phyloP scores from a whole-genome alignment of 2,329 filamentous ascomycete species.

The Trichoderma polysporum region DNA sequence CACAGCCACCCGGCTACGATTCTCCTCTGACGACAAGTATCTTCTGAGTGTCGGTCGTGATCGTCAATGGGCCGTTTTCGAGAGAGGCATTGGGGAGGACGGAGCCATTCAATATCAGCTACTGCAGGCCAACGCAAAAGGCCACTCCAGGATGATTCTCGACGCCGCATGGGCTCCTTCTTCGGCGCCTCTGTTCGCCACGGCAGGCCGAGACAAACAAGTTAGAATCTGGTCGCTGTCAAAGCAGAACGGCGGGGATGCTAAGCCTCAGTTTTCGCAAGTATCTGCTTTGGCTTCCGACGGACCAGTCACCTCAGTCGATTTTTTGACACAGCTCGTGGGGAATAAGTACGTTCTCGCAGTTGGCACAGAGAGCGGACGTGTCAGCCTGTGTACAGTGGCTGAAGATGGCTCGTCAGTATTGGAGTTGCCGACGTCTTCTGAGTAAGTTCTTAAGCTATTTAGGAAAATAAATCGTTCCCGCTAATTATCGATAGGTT shows the following conservation, averaged over 20 bases:
- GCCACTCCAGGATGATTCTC: slow-evolving; percentile 89
- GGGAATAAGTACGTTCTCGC: slow-evolving; percentile 46
- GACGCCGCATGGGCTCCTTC: slow-evolving; percentile 78
- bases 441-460: slow-evolving; percentile 39
- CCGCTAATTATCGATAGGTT: slow-evolving; percentile 29
- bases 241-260: slow-evolving; percentile 31
- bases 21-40: slow-evolving; percentile 70
- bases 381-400: slow-evolving; percentile 45
- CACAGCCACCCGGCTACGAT: slow-evolving; percentile 79
- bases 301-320: slow-evolving; percentile 68
- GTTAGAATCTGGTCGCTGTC: slow-evolving; percentile 66
- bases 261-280: slow-evolving; percentile 48
- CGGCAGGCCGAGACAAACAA: slow-evolving; percentile 84
- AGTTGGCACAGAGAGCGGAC: slow-evolving; percentile 57
- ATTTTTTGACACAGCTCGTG: slow-evolving; percentile 52
- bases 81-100: slow-evolving; percentile 43
- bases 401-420: slow-evolving; percentile 40
- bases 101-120: slow-evolving; percentile 52
- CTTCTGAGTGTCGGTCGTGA: slow-evolving; percentile 90
- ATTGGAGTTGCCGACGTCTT: slow-evolving; percentile 35
- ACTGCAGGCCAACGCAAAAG: slow-evolving; percentile 71
- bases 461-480: background rate
- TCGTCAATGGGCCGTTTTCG: slow-evolving; percentile 85
- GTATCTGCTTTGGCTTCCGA: slow-evolving; percentile 54
- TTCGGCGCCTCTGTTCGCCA: slow-evolving; percentile 65